Base-by-base conservation (phyloP, 257 asterid genomes). In the Galeopsis tetrahit region DNA sequence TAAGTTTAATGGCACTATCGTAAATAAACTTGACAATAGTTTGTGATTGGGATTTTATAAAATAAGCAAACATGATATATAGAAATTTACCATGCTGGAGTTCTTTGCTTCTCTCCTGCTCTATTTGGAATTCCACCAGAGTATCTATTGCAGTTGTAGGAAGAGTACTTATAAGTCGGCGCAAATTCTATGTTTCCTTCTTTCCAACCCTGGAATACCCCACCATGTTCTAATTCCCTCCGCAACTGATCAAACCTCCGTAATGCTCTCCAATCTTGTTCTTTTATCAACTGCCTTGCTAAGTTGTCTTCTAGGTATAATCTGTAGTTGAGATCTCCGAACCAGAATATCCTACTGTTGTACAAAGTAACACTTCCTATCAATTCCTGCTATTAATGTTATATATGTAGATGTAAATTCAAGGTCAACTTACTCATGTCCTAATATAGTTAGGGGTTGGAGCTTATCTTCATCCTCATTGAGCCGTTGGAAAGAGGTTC, bases 311-410 rank as follows among this genome's bases (percentile, higher is more conserved):
- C 95, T 64, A 93, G 78, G 82, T 82, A 90, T 63, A 93, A 64
- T 76, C 98, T 89, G 82, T 93, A 93, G 89, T 93, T 93, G 75
- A 93, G 97, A 85, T 93, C 98, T 65, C 98, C 98, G n/a, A 93
- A 90, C 98, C 96, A 93, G 85, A 90, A 93, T 86, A 93, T 87
- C 88, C 79, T 90, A 77, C 98, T 93, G 91, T 70, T 78, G 74
- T 72, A 81, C 81, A 79, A 80, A 71, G 82, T n/a, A 83, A 81
- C 21, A 75, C 11, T 43, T 75, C 73, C 66, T 36, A 5, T 69
- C 32, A 70, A 55, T n/a, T 33, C 2, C 4, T 48, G 34, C 49
- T 44, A 15, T 33, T 3, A 56, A 59, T n/a, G 1, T 39, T 21
- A 21, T 21, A 13, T 33, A 8, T 10, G 14, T 58, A 39, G 31